Base-by-base conservation (phyloP, 2,329 filamentous ascomycete species). In the Fusarium camptoceras region DNA sequence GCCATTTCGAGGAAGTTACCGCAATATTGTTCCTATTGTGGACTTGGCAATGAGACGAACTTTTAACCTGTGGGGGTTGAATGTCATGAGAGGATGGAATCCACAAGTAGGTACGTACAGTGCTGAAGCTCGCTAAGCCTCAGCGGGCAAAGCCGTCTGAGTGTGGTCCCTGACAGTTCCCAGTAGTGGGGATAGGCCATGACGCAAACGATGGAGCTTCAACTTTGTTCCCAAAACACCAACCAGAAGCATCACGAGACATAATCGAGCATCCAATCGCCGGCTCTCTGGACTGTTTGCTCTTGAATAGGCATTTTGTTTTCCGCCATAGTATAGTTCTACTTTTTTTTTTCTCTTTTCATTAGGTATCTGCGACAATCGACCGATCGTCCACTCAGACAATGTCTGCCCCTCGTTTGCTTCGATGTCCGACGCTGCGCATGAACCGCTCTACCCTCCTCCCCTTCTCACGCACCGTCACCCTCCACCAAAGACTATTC, bases 321-420 rank as follows among this genome's bases (percentile, higher is more conserved):
- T 47, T 12, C 14, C 6, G n/a, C 9, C 5, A 2, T 8, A 27
- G n/a, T 16, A 28, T n/a, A 37, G 10, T 15, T 8, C 11, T 3
- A 4, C 2, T 42, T 27, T n/a, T n/a, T n/a, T n/a, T n/a, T n/a
- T n/a, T n/a, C n/a, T n/a, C n/a, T n/a, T n/a, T n/a, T 15, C 31
- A 5, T 8, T 10, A n/a, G 6, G 18, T n/a, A 25, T 9, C 10
- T 14, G 39, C 28, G 14, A 28, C 15, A 37, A 47, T 43, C 41
- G 24, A 48, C 55, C 25, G 39, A 34, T 42, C 51, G 30, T 46
- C 31, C 18, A 27, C 46, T 44, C 27, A 30, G 44, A 54, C 28
- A 48, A 76, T 76, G 74, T 59, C 63, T 55, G 58, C 66, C 63
- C 62, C 68, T 67, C 69, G 75, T 55, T 48, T 73, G 30, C 54